phyloP scores from a whole-genome alignment of 1,284 basidiomycete genomes.

The Cutaneotrichosporon cyanovorans region DNA sequence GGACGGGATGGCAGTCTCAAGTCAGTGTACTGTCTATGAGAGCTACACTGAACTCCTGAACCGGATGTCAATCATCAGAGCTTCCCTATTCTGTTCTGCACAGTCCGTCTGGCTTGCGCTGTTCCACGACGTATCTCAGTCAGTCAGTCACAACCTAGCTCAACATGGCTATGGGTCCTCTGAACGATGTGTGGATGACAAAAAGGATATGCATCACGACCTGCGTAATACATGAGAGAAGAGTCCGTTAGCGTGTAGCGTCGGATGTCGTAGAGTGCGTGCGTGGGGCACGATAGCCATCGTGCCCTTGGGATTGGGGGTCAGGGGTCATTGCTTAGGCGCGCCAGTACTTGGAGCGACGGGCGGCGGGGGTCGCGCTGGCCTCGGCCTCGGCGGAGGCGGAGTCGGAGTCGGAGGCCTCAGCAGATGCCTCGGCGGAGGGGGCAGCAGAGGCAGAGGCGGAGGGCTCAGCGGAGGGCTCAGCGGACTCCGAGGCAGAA shows the following conservation, averaged over 20 bases:
- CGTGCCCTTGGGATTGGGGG: too few species aligned
- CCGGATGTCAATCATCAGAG: too few species aligned
- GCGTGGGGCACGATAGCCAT: too few species aligned
- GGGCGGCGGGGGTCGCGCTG: background rate
- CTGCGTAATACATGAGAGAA: conserved; percentile 3
- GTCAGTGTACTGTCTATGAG: too few species aligned
- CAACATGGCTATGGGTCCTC: too few species aligned
- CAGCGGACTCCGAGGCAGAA: background rate
- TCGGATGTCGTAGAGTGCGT: background rate
- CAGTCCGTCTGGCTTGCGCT: too few species aligned
- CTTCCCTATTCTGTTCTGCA: too few species aligned
- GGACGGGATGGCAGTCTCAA: too few species aligned
- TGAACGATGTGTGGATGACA: background rate
- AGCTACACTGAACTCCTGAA: too few species aligned
- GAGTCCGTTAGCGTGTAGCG: background rate
- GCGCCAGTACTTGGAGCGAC: conserved; percentile 12
- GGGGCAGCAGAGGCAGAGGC: background rate
- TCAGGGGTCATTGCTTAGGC: conserved; percentile 3
- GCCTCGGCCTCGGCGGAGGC: conserved; percentile 1
- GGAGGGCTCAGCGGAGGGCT: background rate
- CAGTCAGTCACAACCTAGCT: too few species aligned
- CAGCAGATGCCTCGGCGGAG: background rate
- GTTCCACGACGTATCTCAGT: too few species aligned
- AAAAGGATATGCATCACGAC: conserved; percentile 3
- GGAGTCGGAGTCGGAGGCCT: background rate